Percentiles rank a stretch among this genome's conserved stretches.
These are phyloP conservation scores for Phragmites australis DNA, from an alignment of 176 grass and related monocot genomes.

Conservation along the genomic window DNA sequence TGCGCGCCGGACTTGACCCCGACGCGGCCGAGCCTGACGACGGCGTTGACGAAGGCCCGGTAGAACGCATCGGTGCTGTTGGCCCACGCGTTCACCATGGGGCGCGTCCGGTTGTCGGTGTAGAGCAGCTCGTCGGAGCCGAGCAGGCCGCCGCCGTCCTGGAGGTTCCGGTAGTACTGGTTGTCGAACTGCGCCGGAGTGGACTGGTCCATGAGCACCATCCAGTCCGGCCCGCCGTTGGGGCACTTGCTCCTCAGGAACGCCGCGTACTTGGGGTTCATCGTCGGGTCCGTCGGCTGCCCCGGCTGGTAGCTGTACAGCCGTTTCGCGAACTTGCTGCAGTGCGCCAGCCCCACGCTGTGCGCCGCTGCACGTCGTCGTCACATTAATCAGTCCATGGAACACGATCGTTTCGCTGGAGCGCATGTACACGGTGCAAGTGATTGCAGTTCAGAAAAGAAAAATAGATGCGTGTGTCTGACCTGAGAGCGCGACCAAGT, in stretches of 20 bases:
- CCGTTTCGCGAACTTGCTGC: slow-evolving; percentile 54
- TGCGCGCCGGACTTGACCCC: slow-evolving; percentile 65
- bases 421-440: background rate
- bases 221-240: slow-evolving; percentile 17
- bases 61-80: slow-evolving; percentile 51
- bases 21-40: slow-evolving; percentile 62
- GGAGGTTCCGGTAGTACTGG: slow-evolving; percentile 83
- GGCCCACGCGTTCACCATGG: slow-evolving; percentile 51
- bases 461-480: background rate
- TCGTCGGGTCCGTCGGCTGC: slow-evolving; percentile 42
- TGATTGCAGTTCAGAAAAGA: too few relatives aligned
- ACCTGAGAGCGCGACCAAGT: slow-evolving; percentile 83
- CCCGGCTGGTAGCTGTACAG: slow-evolving; percentile 41
- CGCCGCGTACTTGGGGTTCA: slow-evolving; percentile 57
- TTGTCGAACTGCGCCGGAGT: slow-evolving; percentile 75
- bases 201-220: slow-evolving; percentile 68
- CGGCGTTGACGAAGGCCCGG: slow-evolving; percentile 57
- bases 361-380: slow-evolving; percentile 48
- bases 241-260: slow-evolving; percentile 57
- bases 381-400: background rate
- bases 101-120: slow-evolving; percentile 57
- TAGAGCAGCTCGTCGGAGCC: slow-evolving; percentile 70
- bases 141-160: slow-evolving; percentile 59
- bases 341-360: slow-evolving; percentile 74
- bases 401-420: background rate